Percentiles rank a stretch among this genome's conserved stretches.
phyloP scores from a whole-genome alignment of 768 basidiomycete species.

The Neoboletus magnificus region DNA sequence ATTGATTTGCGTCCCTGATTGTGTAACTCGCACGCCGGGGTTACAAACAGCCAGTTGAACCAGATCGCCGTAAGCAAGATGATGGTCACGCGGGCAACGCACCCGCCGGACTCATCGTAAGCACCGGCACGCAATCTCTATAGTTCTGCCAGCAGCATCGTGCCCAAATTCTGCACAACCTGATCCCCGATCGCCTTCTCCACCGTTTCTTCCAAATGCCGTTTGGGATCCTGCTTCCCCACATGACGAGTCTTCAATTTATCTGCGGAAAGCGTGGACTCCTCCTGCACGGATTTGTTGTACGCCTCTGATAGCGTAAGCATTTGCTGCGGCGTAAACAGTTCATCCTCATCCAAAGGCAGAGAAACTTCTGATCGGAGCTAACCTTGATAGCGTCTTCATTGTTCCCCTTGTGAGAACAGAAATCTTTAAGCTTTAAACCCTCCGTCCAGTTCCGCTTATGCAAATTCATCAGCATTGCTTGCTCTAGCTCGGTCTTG shows the following conservation, averaged over 20 bases:
- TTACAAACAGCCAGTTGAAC: neutral
- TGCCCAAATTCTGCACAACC: constrained; percentile 92
- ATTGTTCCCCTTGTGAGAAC: constrained; percentile 81
- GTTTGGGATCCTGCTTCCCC: constrained; percentile 96
- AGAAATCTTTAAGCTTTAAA: constrained; percentile 86
- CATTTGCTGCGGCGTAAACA: constrained; percentile 53
- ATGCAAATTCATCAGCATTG: constrained; percentile 98
- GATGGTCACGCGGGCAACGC: neutral
- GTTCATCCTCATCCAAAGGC: constrained; percentile 24
- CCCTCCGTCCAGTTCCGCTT: constrained; percentile 99
- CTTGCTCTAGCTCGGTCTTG: constrained; percentile 96
- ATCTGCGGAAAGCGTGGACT: constrained; percentile 89
- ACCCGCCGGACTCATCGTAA: neutral
- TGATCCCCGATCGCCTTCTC: constrained; percentile 98
- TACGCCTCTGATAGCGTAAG: constrained; percentile 88
- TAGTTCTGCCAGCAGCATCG: constrained; percentile 91
- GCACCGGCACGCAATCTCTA: constrained; percentile 34
- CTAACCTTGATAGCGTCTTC: constrained; percentile 93
- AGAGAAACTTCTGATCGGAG: constrained; percentile 12
- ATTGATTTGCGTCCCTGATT: constrained; percentile 9
- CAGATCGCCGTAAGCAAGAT: neutral
- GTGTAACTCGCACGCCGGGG: neutral
- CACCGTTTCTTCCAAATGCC: constrained; percentile 95
- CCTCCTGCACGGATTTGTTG: constrained; percentile 97
- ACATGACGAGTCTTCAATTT: constrained; percentile 97